Conservation (phyloP, 345 rosid species). For the Viola odorata region DNA sequence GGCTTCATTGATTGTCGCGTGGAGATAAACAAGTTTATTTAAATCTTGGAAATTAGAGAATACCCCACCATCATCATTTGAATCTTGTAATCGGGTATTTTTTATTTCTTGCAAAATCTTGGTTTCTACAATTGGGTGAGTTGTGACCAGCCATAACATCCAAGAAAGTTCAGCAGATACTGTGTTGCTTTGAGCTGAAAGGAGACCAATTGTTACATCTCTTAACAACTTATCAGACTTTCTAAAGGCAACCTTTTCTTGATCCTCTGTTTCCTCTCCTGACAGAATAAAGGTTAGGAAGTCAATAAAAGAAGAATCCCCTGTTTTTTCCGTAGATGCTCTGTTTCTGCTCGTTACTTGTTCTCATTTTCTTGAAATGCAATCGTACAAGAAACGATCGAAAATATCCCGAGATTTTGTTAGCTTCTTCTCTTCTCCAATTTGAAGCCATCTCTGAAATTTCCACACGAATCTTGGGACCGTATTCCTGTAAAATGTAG, state of each 20-base stretch:
- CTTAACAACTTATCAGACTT: conserved; percentile 16
- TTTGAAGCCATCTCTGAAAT: conserved; percentile 9
- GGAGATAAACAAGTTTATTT: conserved; percentile 17
- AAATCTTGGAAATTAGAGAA: not conserved
- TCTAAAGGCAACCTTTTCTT: not conserved
- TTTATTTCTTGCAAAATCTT: conserved; percentile 23
- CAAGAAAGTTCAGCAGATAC: conserved; percentile 24
- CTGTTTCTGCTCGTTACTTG: not conserved
- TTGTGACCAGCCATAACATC: conserved; percentile 32
- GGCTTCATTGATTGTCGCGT: conserved; percentile 16
- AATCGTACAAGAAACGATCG: not conserved
- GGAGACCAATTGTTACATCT: conserved; percentile 16
- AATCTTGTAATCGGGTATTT: not conserved
- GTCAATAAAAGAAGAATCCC: conserved; percentile 4
- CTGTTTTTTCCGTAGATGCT: not conserved
- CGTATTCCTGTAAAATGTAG: conserved; percentile 6
- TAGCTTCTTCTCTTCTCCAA: conserved; percentile 15
- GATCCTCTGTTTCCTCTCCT: conserved; percentile 3
- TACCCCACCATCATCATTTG: not conserved
- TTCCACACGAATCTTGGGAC: conserved; percentile 9
- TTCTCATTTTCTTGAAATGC: conserved; percentile 9
- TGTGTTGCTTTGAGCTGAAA: conserved; percentile 36
- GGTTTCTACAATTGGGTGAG: conserved; percentile 21
- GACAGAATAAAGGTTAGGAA: conserved; percentile 4
- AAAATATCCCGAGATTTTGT: conserved; percentile 8